These are phyloP conservation scores for Helichrysum umbraculigerum DNA, from an alignment of 129 eudicot species.

Conservation along the genomic window DNA sequence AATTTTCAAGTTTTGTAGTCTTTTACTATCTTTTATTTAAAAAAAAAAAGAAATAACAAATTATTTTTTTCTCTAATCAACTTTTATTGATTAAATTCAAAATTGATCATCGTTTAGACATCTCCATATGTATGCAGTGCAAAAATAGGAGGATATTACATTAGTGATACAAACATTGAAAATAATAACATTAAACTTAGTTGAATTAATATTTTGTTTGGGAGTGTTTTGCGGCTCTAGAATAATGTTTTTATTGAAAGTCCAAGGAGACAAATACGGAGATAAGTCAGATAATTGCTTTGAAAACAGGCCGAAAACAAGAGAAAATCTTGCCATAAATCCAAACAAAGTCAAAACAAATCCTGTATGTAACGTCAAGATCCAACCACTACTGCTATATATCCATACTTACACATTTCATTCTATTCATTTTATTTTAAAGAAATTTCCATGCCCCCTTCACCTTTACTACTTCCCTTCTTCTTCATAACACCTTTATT, in stretches of 20 bases:
- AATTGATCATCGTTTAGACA: no score
- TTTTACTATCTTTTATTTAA: no score
- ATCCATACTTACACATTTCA: not conserved
- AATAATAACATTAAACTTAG: no score
- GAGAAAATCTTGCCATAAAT: slow-evolving; percentile 33
- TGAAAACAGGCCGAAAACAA: slow-evolving; percentile 29
- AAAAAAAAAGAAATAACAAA: no score
- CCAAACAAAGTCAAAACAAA: slow-evolving; percentile 33
- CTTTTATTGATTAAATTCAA: no score
- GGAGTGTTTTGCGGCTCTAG: slow-evolving; percentile 24
- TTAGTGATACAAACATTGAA: no score
- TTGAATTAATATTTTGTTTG: not conserved
- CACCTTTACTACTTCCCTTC: not conserved
- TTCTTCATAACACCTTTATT: slow-evolving; percentile 16
- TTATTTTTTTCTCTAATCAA: no score
- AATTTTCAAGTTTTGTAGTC: no score
- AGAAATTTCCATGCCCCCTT: slow-evolving; percentile 7
- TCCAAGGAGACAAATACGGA: slow-evolving; percentile 27
- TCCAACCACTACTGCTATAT: slow-evolving; percentile 31
- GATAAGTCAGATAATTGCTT: slow-evolving; percentile 26
- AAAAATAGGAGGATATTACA: no score
- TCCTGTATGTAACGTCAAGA: slow-evolving; percentile 29
- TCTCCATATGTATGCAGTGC: no score
- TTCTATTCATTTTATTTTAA: not conserved
- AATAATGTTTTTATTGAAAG: not conserved